These are phyloP conservation scores for Paramecium bursaria DNA, from an alignment of 73 alveolate genomes.

Conservation along the genomic window DNA sequence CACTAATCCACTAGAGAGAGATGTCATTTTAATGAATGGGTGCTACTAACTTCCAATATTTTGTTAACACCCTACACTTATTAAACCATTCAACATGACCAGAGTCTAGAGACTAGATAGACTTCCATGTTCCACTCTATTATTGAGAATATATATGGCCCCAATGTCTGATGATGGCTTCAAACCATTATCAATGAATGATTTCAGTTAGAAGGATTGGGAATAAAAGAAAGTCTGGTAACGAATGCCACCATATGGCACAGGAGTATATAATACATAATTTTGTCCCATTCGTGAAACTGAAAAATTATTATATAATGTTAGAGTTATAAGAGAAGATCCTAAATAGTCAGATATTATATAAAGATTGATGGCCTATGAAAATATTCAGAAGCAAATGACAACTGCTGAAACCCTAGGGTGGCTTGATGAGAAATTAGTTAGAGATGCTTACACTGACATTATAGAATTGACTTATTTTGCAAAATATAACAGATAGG, in stretches of 20 bases:
- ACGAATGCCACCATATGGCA: conserved; percentile 84
- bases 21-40: conserved; percentile 79
- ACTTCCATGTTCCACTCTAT: conserved; percentile 81
- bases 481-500: conserved; percentile 71
- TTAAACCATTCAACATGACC: conserved; percentile 77
- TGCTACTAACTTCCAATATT: conserved; percentile 79
- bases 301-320: conserved; percentile 75
- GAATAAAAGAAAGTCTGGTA: conserved; percentile 74
- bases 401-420: conserved; percentile 34
- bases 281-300: conserved; percentile 70
- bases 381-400: conserved; percentile 36
- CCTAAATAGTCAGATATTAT: conserved; percentile 72
- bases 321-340: conserved; percentile 75
- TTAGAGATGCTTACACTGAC: conserved; percentile 70
- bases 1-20: conserved; percentile 76
- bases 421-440: conserved; percentile 65
- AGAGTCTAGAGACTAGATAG: conserved; percentile 77
- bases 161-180: conserved; percentile 82
- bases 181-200: conserved; percentile 75
- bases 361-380: conserved; percentile 43
- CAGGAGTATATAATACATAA: conserved; percentile 76
- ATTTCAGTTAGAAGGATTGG: conserved; percentile 79
- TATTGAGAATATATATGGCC: conserved; percentile 81
- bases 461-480: conserved; percentile 66
- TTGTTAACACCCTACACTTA: conserved; percentile 82